phyloP scores from a whole-genome alignment of 805 yeast species.

The Ogataea degrootiae region DNA sequence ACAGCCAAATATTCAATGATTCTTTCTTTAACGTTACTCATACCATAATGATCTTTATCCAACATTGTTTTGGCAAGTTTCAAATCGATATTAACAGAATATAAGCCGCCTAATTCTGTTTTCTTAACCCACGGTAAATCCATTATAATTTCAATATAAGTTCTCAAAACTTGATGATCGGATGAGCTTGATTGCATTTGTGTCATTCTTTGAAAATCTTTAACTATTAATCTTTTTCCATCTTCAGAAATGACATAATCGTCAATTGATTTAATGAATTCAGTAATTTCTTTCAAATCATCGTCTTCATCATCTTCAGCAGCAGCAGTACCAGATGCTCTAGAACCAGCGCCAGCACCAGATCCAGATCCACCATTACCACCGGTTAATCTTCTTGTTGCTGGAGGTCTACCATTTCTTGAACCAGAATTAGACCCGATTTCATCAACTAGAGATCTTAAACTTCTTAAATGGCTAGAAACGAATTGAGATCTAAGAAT shows the following conservation, averaged over 20 bases:
- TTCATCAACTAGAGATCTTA: slow-evolving; percentile 23
- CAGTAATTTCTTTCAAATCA: slow-evolving; percentile 27
- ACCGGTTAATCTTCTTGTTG: background rate
- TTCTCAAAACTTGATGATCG: slow-evolving; percentile 60
- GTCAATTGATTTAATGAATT: slow-evolving; percentile 29
- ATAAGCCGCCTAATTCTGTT: slow-evolving; percentile 23
- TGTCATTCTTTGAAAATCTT: slow-evolving; percentile 52
- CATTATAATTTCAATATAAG: slow-evolving; percentile 58
- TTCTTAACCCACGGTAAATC: slow-evolving; percentile 55
- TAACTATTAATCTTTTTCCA: slow-evolving; percentile 35
- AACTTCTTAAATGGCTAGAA: slow-evolving; percentile 23
- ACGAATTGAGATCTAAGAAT: slow-evolving; percentile 24
- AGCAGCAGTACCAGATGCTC: slow-evolving; percentile 6
- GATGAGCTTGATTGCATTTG: slow-evolving; percentile 53
- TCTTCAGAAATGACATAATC: slow-evolving; percentile 34
- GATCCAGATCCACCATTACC: background rate
- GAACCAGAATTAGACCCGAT: slow-evolving; percentile 8
- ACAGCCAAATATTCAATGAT: slow-evolving; percentile 78
- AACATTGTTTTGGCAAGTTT: slow-evolving; percentile 48
- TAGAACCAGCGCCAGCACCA: background rate
- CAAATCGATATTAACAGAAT: slow-evolving; percentile 40
- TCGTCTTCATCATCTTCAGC: slow-evolving; percentile 41
- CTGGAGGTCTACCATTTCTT: slow-evolving; percentile 6
- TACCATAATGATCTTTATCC: slow-evolving; percentile 76
- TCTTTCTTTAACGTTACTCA: slow-evolving; percentile 67